Evolutionary conservation across 345 rosid genomes (phyloP), one percentile per base, ranked within the genome.

Genomic region (Rhizophora apiculata): DNA sequence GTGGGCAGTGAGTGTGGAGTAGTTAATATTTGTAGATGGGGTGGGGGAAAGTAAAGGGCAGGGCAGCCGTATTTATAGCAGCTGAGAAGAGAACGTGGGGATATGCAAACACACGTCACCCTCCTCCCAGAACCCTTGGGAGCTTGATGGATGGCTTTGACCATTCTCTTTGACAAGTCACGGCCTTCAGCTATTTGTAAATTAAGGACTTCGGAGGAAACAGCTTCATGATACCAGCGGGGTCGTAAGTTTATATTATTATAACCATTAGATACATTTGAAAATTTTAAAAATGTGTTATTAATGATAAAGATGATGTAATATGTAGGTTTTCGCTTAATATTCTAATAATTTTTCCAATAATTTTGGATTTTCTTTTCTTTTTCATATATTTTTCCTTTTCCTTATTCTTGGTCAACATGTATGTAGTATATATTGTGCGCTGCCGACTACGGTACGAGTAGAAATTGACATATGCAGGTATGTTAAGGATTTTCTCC

Each of bases 51-150:
- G 20, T 8, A 0, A 3, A 0, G 19, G 26, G 27, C 13, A 48
- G 34, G 37, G 59, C n/a, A 8, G 71, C 39, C 29, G 62, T 72
- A 80, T 76, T 80, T 80, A 80, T 80, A 80, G 83, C 65, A 26
- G 7, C 18, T 21, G n/a, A 55, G 60, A 10, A 56, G 60, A 43
- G 30, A 56, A 56, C 60, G 59, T 55, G 16, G 15, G 59, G 59
- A 55, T 55, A 8, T n/a, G 29, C 59, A 54, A 29, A 54, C 26
- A 53, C 6, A 39, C 26, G 29, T 54, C 59, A 22, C 29, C 48
- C 48, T 37, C 48, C 48, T 39, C 4, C 37, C 37, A 0, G 37
- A 11, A 39, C 15, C 48, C 48, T 3, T 3, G 19, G 15, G 49
- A 43, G 3, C 49, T 13, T 15, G 49, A 43, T 6, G 49, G 49